A percentile compares a stretch with the other conserved stretches of the same genome.
Evolutionary conservation across 345 rosid genomes (phyloP).

Genomic region (Brassica rapa): DNA sequence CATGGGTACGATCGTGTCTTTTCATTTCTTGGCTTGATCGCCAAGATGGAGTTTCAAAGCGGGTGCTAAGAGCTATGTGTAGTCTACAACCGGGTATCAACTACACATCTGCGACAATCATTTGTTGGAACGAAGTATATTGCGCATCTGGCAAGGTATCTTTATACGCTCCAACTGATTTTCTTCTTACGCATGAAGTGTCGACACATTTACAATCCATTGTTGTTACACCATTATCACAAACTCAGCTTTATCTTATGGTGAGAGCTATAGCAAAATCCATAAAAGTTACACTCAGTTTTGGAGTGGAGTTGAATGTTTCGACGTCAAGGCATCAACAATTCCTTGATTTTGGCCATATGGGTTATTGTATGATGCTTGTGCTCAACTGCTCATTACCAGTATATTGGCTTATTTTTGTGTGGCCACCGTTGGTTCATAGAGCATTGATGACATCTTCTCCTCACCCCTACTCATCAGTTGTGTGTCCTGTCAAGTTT

Average conservation of each 20-base stretch:
- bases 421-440: no score
- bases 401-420: no score
- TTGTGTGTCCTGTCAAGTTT: no score
- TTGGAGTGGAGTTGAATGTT: background rate
- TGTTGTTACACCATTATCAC: background rate
- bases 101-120: background rate
- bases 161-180: background rate
- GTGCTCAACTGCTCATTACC: no score
- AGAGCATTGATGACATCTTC: no score
- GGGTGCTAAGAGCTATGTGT: background rate
- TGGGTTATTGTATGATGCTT: no score
- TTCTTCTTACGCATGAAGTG: background rate
- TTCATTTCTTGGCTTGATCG: background rate
- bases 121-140: background rate
- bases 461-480: no score
- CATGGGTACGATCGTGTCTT: no score
- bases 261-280: background rate
- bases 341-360: background rate
- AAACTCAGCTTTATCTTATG: background rate
- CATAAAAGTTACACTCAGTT: background rate
- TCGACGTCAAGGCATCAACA: background rate
- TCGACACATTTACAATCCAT: background rate
- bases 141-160: background rate
- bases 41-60: background rate
- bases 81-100: background rate